A percentile compares a stretch with the other conserved stretches of the same genome.
phyloP scores from a whole-genome alignment of 1,139 yeast genomes.

The Magnusiomyces sp. region DNA sequence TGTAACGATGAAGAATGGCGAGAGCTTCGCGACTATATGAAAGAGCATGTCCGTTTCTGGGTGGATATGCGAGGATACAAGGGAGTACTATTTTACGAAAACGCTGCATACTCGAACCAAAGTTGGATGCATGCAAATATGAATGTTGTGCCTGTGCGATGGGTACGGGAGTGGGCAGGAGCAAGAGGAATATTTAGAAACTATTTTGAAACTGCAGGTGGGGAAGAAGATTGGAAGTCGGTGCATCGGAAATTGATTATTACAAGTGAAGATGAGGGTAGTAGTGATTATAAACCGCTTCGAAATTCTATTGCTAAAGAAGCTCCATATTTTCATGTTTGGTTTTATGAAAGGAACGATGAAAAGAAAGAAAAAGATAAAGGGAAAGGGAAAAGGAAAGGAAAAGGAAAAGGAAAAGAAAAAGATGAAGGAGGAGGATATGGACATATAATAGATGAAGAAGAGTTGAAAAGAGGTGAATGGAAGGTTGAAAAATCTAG shows the following conservation, averaged over 20 bases:
- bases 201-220: no score
- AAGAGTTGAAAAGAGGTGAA: conserved; percentile 10
- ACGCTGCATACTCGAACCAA: conserved; percentile 26
- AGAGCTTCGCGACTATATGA: conserved; percentile 41
- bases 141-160: conserved; percentile 36
- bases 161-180: conserved; percentile 18
- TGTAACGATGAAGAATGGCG: conserved; percentile 40
- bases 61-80: conserved; percentile 23
- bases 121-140: conserved; percentile 36
- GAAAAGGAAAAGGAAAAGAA: no score
- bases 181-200: conserved; percentile 36
- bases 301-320: conserved; percentile 38
- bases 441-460: conserved; percentile 43
- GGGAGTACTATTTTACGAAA: conserved; percentile 40
- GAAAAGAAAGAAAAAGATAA: no score
- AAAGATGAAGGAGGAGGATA: no score
- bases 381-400: no score
- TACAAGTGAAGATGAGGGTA: no score
- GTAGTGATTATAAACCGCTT: no score
- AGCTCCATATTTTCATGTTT: conserved; percentile 44
- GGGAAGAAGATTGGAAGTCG: conserved; percentile 37
- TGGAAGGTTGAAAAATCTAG: no score
- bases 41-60: conserved; percentile 35
- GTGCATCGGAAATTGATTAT: no score
- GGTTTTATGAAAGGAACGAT: no score